Conservation (phyloP, 257 asterid genomes). For the Nicotiana undulata region DNA sequence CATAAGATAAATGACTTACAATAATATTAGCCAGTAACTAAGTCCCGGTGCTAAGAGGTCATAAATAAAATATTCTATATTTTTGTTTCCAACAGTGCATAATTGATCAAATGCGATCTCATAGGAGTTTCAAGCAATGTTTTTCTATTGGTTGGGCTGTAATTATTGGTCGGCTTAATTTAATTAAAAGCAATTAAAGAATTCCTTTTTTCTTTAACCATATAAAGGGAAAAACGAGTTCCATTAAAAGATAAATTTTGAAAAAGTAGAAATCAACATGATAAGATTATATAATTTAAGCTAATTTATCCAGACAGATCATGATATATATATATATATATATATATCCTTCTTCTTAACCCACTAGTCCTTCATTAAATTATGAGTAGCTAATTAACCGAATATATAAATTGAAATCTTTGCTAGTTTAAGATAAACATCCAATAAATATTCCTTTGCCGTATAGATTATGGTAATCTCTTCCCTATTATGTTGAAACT, state of each 20-base stretch:
- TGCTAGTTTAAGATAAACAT: neutral
- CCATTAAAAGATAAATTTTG: neutral
- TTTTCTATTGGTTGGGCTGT: neutral
- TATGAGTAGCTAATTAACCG: neutral
- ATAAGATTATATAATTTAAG: neutral
- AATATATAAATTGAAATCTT: neutral
- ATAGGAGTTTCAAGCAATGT: neutral
- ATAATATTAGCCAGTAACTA: too few species aligned
- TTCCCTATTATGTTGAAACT: too few species aligned
- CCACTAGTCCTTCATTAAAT: neutral
- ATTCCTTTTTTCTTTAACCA: neutral
- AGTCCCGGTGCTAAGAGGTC: too few species aligned
- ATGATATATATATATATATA: neutral
- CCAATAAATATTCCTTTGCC: neutral
- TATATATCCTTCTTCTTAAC: neutral
- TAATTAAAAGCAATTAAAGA: neutral
- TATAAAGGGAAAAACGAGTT: neutral
- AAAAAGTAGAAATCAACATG: neutral
- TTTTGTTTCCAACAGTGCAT: too few species aligned
- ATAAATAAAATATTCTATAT: too few species aligned
- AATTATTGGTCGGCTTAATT: neutral
- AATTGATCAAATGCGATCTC: too few species aligned
- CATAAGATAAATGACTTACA: too few species aligned
- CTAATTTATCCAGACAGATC: neutral
- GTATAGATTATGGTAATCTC: too few species aligned